Conservation (phyloP, 306 rosid species). For the Datisca glomerata region DNA sequence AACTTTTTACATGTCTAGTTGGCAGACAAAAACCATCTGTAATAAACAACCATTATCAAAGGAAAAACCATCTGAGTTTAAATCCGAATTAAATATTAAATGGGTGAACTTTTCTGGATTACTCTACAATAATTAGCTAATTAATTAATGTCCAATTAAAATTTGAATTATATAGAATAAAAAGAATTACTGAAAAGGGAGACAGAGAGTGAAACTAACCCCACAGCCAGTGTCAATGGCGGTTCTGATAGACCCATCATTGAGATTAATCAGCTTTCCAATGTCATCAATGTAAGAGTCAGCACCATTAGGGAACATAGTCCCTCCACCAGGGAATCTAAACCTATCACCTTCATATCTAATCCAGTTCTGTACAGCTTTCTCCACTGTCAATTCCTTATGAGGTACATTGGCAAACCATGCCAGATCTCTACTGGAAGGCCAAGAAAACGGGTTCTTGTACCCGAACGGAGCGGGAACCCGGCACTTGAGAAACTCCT, state of each 20-base stretch:
- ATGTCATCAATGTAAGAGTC: conserved; percentile 77
- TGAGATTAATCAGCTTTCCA: conserved; percentile 35
- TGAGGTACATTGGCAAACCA: conserved; percentile 85
- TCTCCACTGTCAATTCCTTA: conserved; percentile 75
- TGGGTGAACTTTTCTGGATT: too few relatives aligned
- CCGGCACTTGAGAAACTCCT: conserved; percentile 40
- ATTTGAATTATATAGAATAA: too few relatives aligned
- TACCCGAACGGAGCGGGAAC: conserved; percentile 70
- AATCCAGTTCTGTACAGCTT: conserved; percentile 92
- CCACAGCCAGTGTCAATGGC: conserved; percentile 95
- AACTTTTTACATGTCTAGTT: too few relatives aligned
- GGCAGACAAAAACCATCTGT: too few relatives aligned
- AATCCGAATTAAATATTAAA: too few relatives aligned
- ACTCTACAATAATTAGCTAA: too few relatives aligned
- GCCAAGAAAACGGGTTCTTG: conserved; percentile 57
- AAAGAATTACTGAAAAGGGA: too few relatives aligned
- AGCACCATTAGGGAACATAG: conserved; percentile 82
- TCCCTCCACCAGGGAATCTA: conserved; percentile 79
- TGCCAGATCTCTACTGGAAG: conserved; percentile 53
- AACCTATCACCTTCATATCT: conserved; percentile 50
- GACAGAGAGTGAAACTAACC: too few relatives aligned
- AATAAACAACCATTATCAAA: too few relatives aligned
- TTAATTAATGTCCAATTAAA: too few relatives aligned
- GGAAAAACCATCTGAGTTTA: too few relatives aligned
- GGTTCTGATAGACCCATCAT: conserved; percentile 52